Evolutionary conservation across 2,329 filamentous ascomycete species (phyloP), one percentile per base, ranked within the genome.

Genomic region (Penicillium thymicola): DNA sequence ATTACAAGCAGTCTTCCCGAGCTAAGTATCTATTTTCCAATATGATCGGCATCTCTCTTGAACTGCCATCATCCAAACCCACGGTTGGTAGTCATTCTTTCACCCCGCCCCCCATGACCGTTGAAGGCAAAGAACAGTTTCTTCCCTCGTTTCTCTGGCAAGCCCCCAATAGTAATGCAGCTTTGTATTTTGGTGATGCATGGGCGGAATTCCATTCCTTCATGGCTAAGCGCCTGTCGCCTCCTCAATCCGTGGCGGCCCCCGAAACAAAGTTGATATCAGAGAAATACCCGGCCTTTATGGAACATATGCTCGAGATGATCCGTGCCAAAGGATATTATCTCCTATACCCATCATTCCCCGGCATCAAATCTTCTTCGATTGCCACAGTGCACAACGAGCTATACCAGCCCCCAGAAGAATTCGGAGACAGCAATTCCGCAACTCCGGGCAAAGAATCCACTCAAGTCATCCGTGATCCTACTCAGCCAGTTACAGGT

Each of bases 131-230:
- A 28, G 66, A 72, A 5, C 48, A 75, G 5, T 32, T n/a, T 4
- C 51, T 70, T 9, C 81, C 83, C 0, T 80, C 89, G 0, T 95
- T 96, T 67, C 78, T 96, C 9, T 96, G 92, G 87, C 89, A 96
- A 73, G 85, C 87, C 2, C 92, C 93, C 5, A 89, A 86, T 62
- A 90, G 88, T 67, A 89, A 94, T 61, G 92, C 93, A 0, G 84
- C 87, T 11, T 79, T 99, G 10, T 88, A 93, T 70, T 86, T 94
- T 54, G 92, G 92, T 42, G 85, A 91, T 46, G 92, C 88, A 68
- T 99, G 94, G 94, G 77, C 84, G 13, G 90, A 96, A 64, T 81
- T 96, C 10, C 92, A 97, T 70, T 83, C 85, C 11, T 94, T 95
- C 65, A 81, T 95, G 2, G 84, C 88, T 11, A 81, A 83, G 46